These are phyloP conservation scores for Solanum phureja DNA, from an alignment of 257 asterid species.

Conservation along the genomic window DNA sequence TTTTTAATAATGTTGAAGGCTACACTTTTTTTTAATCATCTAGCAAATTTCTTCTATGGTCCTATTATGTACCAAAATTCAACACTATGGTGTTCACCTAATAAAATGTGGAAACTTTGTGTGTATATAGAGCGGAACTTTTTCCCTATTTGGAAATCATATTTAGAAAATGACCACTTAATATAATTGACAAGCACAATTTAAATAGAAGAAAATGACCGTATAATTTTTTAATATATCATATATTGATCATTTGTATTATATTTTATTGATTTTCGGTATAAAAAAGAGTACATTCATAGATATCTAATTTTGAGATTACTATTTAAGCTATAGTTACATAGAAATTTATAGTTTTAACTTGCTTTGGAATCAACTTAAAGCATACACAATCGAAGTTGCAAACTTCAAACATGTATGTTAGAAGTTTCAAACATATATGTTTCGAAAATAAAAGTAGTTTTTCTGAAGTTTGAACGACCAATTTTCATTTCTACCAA, in stretches of 20 bases:
- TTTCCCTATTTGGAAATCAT: not conserved
- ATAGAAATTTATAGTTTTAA: not conserved
- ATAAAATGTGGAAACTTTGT: not conserved
- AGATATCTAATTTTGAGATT: not conserved
- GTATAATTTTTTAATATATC: not conserved
- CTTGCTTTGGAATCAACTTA: not conserved
- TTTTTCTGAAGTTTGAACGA: not conserved
- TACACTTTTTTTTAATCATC: not conserved
- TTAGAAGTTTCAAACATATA: not conserved
- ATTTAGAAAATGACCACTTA: not conserved
- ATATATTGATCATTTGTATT: not conserved
- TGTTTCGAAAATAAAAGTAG: not conserved
- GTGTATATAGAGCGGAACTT: not conserved
- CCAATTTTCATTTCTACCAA: not conserved
- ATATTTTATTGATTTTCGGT: not conserved
- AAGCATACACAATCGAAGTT: not conserved
- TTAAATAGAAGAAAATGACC: not conserved
- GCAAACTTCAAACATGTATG: not conserved
- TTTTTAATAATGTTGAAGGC: not conserved
- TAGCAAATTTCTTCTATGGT: not conserved
- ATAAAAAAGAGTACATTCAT: fast-evolving
- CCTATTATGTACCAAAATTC: not conserved
- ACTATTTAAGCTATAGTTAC: not conserved
- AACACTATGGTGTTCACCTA: not conserved
- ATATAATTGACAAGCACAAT: not conserved